Evolutionary conservation across 179 eudicot genomes (phyloP).

Genomic region (Beta lomatogona): DNA sequence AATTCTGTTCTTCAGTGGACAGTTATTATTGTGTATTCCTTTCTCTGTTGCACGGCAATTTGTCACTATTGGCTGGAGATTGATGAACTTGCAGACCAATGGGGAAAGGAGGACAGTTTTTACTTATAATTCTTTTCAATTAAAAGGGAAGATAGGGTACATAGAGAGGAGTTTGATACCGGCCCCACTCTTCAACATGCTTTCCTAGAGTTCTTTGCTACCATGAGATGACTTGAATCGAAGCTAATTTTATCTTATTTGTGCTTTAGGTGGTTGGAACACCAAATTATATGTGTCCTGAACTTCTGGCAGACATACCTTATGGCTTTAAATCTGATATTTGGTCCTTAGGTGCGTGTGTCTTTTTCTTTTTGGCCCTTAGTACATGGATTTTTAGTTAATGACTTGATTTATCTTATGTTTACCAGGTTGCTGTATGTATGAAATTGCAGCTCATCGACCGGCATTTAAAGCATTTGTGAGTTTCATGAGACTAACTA

Average conservation of each 20-base stretch:
- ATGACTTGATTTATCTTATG: slow-evolving; percentile 18
- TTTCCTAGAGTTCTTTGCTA: not conserved
- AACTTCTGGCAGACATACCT: slow-evolving; percentile 95
- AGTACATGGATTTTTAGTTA: slow-evolving; percentile 3
- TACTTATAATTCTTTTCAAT: not conserved
- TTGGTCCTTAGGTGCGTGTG: slow-evolving; percentile 84
- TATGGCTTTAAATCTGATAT: slow-evolving; percentile 99
- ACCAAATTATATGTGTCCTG: slow-evolving; percentile 99
- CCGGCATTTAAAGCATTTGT: slow-evolving; percentile 99
- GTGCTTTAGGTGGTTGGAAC: slow-evolving; percentile 91
- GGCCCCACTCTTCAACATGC: slow-evolving; percentile 5
- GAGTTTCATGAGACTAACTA: slow-evolving; percentile 35
- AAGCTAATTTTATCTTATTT: slow-evolving; percentile 10
- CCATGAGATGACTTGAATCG: not conserved
- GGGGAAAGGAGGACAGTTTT: not conserved
- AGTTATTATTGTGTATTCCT: not conserved
- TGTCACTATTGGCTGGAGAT: not conserved
- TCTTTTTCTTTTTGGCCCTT: slow-evolving; percentile 15
- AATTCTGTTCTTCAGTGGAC: not conserved
- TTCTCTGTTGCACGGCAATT: not conserved
- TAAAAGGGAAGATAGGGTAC: not conserved
- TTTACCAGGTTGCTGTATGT: slow-evolving; percentile 89
- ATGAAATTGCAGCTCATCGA: slow-evolving; percentile 99
- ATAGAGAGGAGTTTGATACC: not conserved
- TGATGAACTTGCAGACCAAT: not conserved